A percentile compares a stretch with the other conserved stretches of the same genome.
Evolutionary conservation across 2,329 filamentous ascomycete genomes (phyloP).

Genomic region (Teratosphaeria epicoccoides): DNA sequence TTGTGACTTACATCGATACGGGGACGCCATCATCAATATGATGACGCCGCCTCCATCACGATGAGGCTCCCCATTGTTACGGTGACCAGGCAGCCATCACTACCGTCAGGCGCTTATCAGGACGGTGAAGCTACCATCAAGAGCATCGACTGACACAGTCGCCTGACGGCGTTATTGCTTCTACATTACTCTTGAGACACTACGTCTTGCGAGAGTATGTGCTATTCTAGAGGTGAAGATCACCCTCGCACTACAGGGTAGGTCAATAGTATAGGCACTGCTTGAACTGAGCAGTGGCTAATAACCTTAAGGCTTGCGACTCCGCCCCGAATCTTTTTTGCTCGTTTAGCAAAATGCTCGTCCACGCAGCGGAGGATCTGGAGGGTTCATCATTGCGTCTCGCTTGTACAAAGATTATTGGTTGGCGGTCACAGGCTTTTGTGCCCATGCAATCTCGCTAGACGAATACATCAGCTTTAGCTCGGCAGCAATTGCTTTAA

Average conservation of each 20-base stretch:
- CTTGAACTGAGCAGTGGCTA: not conserved
- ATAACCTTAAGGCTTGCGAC: not conserved
- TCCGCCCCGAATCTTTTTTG: not conserved
- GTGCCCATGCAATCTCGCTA: too few species aligned
- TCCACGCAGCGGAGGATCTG: too few species aligned
- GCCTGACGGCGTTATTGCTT: not conserved
- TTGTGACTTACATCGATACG: not conserved
- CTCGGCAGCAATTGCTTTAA: too few species aligned
- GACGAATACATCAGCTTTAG: too few species aligned
- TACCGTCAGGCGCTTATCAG: not conserved
- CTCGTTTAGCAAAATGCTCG: constrained; percentile 38
- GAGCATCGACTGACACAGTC: not conserved
- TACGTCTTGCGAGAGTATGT: not conserved
- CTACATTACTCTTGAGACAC: too few species aligned
- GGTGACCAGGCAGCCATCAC: not conserved
- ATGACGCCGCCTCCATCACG: not conserved
- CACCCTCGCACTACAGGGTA: not conserved
- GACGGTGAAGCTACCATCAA: not conserved
- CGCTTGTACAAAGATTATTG: too few species aligned
- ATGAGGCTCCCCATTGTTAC: not conserved
- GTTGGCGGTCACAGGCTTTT: too few species aligned
- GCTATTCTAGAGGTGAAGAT: not conserved
- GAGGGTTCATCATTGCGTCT: too few species aligned
- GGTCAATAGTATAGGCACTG: not conserved
- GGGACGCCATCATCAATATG: not conserved